Evolutionary conservation across 2,329 filamentous ascomycete species (phyloP).

Genomic region (Hypocrella siamensis): DNA sequence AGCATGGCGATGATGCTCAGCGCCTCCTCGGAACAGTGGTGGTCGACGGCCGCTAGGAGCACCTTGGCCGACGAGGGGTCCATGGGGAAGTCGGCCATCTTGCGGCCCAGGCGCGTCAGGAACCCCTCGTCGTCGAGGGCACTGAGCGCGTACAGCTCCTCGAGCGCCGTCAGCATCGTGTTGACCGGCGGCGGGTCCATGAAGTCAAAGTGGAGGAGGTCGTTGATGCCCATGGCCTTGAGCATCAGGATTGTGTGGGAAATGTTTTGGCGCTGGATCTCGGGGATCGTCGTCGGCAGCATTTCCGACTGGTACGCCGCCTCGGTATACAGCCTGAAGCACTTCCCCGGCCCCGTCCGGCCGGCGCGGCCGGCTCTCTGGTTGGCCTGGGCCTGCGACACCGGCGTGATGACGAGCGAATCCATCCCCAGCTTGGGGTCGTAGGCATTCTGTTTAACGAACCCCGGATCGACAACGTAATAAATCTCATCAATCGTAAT

Average conservation of each 20-base stretch:
- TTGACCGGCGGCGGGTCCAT: conserved; percentile 98
- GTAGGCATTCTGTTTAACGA: conserved; percentile 95
- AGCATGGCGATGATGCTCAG: conserved; percentile 93
- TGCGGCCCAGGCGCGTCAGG: conserved; percentile 76
- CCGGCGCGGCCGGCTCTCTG: conserved; percentile 87
- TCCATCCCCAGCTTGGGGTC: conserved; percentile 98
- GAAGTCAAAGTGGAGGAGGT: conserved; percentile 92
- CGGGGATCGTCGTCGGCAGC: conserved; percentile 88
- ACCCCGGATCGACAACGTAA: conserved; percentile 92
- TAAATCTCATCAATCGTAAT: conserved; percentile 97
- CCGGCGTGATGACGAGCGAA: conserved; percentile 84
- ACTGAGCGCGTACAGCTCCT: conserved; percentile 84
- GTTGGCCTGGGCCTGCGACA: conserved; percentile 92
- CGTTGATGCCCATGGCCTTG: conserved; percentile 98
- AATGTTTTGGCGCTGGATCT: conserved; percentile 90
- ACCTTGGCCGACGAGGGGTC: conserved; percentile 84
- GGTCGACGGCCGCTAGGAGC: conserved; percentile 73
- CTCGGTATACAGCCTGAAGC: conserved; percentile 90
- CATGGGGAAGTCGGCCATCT: conserved; percentile 99
- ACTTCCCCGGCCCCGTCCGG: conserved; percentile 88
- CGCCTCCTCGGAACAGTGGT: conserved; percentile 84
- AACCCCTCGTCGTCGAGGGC: conserved; percentile 92
- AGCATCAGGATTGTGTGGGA: conserved; percentile 91
- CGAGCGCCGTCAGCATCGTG: conserved; percentile 90
- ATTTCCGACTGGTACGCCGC: conserved; percentile 92